Evolutionary conservation across 768 basidiomycete species (phyloP), one percentile per base, ranked within the genome.

Genomic region (Mrakia gelida): DNA sequence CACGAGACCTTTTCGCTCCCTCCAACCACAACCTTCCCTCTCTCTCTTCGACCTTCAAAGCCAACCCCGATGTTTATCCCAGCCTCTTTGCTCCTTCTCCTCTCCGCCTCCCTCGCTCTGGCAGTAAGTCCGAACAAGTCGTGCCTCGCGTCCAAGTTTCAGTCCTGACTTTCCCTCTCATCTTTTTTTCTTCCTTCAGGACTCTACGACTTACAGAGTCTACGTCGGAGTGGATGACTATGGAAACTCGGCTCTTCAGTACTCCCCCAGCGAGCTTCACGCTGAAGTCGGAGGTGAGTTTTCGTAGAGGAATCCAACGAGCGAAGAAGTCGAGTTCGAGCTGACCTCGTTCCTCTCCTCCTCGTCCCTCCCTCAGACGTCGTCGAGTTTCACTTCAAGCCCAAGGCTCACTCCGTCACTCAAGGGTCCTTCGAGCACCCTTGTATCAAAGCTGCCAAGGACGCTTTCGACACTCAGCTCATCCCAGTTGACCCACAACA

Each of bases 251-350:
- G 38, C 34, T n/a, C 67, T 70, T 7, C 26, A 41, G 23, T 70
- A 70, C 67, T 41, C 38, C 3, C 67, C 67, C 13, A 15, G 34
- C 26, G 38, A 41, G 38, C 38, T 70, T 15, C 34, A 70, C 41
- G 67, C 67, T 41, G 67, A 70, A 45, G 67, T 70, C 2, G 67
- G 67, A 45, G 67, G 67, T 70, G 67, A 41, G 67, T 70, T 18
- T 10, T 18, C 8, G 5, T 0, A 23, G 11, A 11, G 23, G 38
- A 34, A n/a, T n/a, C n/a, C n/a, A n/a, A 26, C 9, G 41, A 7
- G 18, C 2, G 67, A 38, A 38, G 34, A 41, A 9, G 67, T n/a
- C 23, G 26, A 5, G 32, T 30, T 32, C 38, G 26, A 70, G 67
- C 67, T 70, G 26, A 59, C 59, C 34, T n/a, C 21, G 26, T 41